A percentile compares a stretch with the other conserved stretches of the same genome.
Conservation (phyloP, 805 yeast genomes). For the Cyberlindnera veronae region DNA sequence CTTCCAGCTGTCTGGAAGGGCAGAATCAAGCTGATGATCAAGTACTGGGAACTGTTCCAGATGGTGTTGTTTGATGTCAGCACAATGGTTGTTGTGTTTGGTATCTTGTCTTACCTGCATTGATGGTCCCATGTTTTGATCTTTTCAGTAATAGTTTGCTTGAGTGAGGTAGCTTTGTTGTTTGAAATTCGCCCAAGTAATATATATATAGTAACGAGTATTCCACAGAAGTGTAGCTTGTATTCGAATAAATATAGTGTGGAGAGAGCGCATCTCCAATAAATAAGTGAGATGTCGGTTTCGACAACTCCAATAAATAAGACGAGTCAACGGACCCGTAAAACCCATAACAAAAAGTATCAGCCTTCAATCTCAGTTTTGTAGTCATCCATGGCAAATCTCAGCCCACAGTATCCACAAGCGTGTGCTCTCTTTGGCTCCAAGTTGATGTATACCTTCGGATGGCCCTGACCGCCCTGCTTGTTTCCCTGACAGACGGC, state of each 20-base stretch:
- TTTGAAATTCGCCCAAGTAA: no score
- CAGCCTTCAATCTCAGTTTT: constrained; percentile 16
- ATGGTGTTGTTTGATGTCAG: constrained; percentile 25
- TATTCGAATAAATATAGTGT: no score
- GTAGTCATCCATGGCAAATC: constrained; percentile 37
- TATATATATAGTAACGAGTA: no score
- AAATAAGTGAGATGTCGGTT: constrained; percentile 4
- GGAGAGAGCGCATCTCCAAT: no score
- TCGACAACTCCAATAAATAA: background rate
- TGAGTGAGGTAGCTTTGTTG: background rate
- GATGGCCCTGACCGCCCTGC: constrained; percentile 76
- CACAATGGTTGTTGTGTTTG: constrained; percentile 22
- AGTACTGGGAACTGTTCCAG: constrained; percentile 24
- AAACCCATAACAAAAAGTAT: background rate
- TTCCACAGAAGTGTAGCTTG: no score
- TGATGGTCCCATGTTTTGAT: no score
- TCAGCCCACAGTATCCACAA: constrained; percentile 80
- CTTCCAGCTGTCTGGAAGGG: constrained; percentile 16
- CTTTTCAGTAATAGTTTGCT: no score
- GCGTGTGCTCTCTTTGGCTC: constrained; percentile 70
- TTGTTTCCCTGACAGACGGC: constrained; percentile 86
- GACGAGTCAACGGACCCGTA: background rate
- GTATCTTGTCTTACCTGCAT: constrained; percentile 18
- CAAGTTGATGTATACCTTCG: constrained; percentile 75
- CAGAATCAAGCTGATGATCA: constrained; percentile 23